Evolutionary conservation across 2,329 filamentous ascomycete genomes (phyloP), one percentile per base, ranked within the genome.

Genomic region (Exophiala sp.): DNA sequence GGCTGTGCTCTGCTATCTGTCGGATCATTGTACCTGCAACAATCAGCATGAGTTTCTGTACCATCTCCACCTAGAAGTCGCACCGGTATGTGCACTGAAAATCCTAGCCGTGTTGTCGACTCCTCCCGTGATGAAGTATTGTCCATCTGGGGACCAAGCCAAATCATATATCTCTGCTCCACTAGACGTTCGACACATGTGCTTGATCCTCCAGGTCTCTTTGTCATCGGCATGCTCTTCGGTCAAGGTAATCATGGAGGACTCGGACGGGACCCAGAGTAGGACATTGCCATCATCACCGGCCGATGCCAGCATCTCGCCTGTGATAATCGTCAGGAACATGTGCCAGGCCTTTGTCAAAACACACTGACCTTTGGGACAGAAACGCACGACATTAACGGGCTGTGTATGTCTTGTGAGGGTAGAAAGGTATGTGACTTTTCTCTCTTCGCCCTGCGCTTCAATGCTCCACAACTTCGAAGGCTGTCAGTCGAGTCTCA

Each of bases 31-130:
- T 39, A 63, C 56, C 69, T 62, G 22, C 38, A 50, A 32, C 13
- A 32, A 27, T 50, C 16, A 48, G 35, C 14, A 10, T 9, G 27
- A 11, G 43, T n/a, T 13, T 23, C 16, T 13, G 24, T n/a, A 14
- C 7, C 6, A 37, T n/a, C 18, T 24, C 6, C 6, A 24, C n/a
- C 37, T 59, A 58, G 34, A 37, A 19, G 40, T 60, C 77, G 57
- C 74, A 90, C 88, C 91, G 62, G 86, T 93, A 58, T 86, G 85
- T 49, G 90, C 87, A 69, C 95, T 96, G 75, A 96, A 97, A 62
- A 98, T 97, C 52, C 91, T 81, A 51, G 93, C 90, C 66, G 97
- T 85, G 67, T 98, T 98, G 72, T 98, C 93, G 90, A 98, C 97
- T 71, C 93, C 97, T 32, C 93, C 93, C 19, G 94, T 96, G 62